Base-by-base conservation (phyloP, 1,284 basidiomycete genomes). In the Pascua sp. region DNA sequence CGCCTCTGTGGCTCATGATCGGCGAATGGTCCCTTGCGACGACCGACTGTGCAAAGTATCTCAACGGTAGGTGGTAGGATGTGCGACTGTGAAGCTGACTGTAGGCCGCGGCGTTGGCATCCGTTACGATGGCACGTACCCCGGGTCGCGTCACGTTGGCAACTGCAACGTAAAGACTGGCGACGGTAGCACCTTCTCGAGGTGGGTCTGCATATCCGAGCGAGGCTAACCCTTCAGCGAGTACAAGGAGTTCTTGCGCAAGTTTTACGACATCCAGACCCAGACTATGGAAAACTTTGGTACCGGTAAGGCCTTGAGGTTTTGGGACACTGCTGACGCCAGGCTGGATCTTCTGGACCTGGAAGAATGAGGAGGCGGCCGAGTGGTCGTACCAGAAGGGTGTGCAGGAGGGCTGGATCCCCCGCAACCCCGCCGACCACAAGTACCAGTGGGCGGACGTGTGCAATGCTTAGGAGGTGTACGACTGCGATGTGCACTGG, bases 241-340 rank as follows among this genome's bases (percentile, higher is more conserved):
- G 58, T 96, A 91, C 82, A 95, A 92, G 83, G 83, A 81, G 1
- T 90, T 89, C 81, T 78, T 97, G 55, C 79, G 89, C 50, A 82
- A 88, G 71, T 86, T 83, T 76, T 97, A 86, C 85, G 91, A 94
- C 72, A 88, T 89, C 0, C 93, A 96, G 73, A 67, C 67, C 8
- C 74, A 77, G 60, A 61, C 67, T 1, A 77, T 71, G 57, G 77
- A 78, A 62, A 65, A 68, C 59, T 67, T 67, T 49, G 72, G 71
- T n/a, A 63, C 74, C 56, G 81, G 77, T n/a, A 78, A 73, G 72
- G 63, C 75, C 57, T 65, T 60, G 54, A 76, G 70, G 76, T 65
- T 68, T 2, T 77, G 76, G 76, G 75, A 76, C 66, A 68, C 67
- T 84, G 91, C 71, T 86, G 86, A 64, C 85, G 69, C 71, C 16